Conservation (phyloP, 2,329 filamentous ascomycete species). For the Exophiala spinifera region DNA sequence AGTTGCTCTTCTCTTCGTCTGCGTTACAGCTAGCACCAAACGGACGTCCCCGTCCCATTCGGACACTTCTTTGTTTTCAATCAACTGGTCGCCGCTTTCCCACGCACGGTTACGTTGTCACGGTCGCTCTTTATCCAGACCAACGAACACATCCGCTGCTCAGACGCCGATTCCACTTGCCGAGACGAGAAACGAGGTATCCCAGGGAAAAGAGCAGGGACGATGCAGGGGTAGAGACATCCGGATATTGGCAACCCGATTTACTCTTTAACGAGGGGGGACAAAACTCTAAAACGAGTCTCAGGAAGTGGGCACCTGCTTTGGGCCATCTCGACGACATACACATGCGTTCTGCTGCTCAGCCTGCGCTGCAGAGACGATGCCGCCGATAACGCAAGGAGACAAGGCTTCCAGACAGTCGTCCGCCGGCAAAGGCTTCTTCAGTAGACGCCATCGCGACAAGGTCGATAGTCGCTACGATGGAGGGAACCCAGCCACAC, state of each 20-base stretch:
- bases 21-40: background rate
- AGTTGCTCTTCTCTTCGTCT: background rate
- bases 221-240: conserved; percentile 21
- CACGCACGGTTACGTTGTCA: background rate
- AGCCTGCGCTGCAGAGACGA: conserved; percentile 30
- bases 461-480: conserved; percentile 61
- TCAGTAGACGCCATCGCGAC: conserved; percentile 78
- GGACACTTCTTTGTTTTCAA: background rate
- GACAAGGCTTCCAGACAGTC: conserved; percentile 80
- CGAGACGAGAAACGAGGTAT: conserved; percentile 9
- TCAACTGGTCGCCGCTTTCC: background rate
- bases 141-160: background rate
- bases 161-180: conserved; percentile 4
- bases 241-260: conserved; percentile 15
- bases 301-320: conserved; percentile 17
- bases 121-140: conserved; percentile 8
- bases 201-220: conserved; percentile 11
- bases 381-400: conserved; percentile 58
- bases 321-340: conserved; percentile 11
- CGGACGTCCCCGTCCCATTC: background rate
- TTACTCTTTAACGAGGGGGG: conserved; percentile 13
- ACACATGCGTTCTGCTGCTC: conserved; percentile 23
- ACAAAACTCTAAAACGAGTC: conserved; percentile 5
- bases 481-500: conserved; percentile 34
- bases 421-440: conserved; percentile 78